These are phyloP conservation scores for Venturia effusa DNA, from an alignment of 2,329 filamentous ascomycete species.

Conservation along the genomic window DNA sequence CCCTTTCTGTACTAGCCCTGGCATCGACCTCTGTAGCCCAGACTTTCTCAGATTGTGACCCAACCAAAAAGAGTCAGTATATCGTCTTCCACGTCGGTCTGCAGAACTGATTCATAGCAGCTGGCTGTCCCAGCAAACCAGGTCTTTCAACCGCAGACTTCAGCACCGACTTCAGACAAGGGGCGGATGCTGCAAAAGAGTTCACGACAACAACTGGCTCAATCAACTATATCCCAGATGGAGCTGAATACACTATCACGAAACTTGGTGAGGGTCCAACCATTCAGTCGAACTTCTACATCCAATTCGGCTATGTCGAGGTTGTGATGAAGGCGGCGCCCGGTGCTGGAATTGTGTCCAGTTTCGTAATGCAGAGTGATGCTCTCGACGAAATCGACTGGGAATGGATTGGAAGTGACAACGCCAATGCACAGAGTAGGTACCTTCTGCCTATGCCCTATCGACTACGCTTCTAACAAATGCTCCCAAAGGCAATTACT, in stretches of 20 bases:
- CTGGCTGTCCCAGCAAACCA: constrained; percentile 32
- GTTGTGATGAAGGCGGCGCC: constrained; percentile 65
- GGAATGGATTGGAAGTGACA: constrained; percentile 61
- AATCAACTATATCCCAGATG: constrained; percentile 33
- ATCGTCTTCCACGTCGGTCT: neutral
- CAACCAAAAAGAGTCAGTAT: constrained; percentile 27
- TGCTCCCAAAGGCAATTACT: constrained; percentile 50
- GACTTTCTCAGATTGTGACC: constrained; percentile 36
- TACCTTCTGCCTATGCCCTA: neutral
- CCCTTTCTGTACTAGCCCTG: constrained; percentile 3
- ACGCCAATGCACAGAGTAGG: constrained; percentile 14
- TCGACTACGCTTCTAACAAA: constrained; percentile 57
- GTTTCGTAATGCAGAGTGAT: constrained; percentile 74
- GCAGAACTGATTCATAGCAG: constrained; percentile 14
- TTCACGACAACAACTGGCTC: constrained; percentile 28
- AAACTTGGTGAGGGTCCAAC: constrained; percentile 46
- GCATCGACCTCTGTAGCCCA: constrained; percentile 21
- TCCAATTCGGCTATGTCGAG: constrained; percentile 76
- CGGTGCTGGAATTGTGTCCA: constrained; percentile 66
- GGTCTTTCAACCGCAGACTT: constrained; percentile 28
- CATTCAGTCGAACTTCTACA: constrained; percentile 68
- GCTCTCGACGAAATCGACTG: constrained; percentile 83
- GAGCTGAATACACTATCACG: constrained; percentile 39
- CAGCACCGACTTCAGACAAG: constrained; percentile 32
- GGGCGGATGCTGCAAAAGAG: constrained; percentile 23